Evolutionary conservation across 1,139 yeast genomes (phyloP), one percentile per base, ranked within the genome.

Genomic region (Hanseniaspora uvarum): DNA sequence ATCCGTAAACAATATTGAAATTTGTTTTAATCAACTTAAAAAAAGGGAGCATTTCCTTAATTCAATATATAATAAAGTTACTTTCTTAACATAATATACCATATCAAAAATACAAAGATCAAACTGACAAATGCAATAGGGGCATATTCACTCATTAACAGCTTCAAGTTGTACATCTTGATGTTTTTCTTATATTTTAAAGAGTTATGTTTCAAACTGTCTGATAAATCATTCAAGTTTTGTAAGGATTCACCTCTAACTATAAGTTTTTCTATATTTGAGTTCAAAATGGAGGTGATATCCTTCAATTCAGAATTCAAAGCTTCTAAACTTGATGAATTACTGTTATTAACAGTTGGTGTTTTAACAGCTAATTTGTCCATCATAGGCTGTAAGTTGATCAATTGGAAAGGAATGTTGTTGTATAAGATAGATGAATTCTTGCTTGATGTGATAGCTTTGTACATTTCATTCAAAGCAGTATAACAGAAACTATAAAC

Each of bases 231-330:
- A 58, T 88, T 81, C 94, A 92, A 86, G 59, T 80, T 82, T 68
- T 92, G 97, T 61, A 92, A 76, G 14, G 92, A 83, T 65, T 92
- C 97, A 12, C 99, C 99, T 64, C 99, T 77, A 69, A 92, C 89
- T 47, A 92, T 74, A 62, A 92, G 72, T 67, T 92, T 98, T 66
- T 92, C 97, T 56, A 92, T 92, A 68, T 92, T 92, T 63, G 89
- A 89, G 56, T 95, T 87, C 95, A 92, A 86, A 56, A 92, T 94
- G 61, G 86, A 81, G 61, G 92, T 88, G 50, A 94, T 98, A 62
- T 94, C 98, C 52, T 86, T 88, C 61, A 92, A 74, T 63, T 94
- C 98, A 52, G 79, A 78, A 68, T 89, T 88, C 60, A 92, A 73
- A 65, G 80, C 81, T 68, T 92, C 96, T 63, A 92, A 73, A 63